A percentile compares a stretch with the other conserved stretches of the same genome.
Evolutionary conservation across 306 rosid species (phyloP).

Genomic region (Astragalus membranaceus): DNA sequence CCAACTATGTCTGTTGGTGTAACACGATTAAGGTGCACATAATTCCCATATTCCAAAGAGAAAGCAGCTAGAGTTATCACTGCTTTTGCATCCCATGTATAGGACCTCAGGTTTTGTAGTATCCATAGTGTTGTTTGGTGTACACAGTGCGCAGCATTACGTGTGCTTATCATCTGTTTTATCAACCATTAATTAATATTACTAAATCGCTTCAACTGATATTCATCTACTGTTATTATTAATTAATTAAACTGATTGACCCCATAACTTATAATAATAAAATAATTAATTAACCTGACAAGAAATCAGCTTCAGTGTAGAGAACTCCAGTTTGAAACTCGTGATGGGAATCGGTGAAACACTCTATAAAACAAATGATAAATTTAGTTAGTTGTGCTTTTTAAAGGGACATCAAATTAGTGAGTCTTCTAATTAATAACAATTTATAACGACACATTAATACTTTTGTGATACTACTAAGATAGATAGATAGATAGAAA

Average conservation of each 20-base stretch:
- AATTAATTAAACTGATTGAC: neutral
- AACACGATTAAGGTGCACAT: neutral
- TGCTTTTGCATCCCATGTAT: slow-evolving; percentile 63
- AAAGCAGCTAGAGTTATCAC: slow-evolving; percentile 28
- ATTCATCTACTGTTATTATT: neutral
- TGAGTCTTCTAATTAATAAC: no score
- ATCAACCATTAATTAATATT: neutral
- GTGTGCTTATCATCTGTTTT: slow-evolving; percentile 30
- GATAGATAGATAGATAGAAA: no score
- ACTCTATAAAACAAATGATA: slow-evolving; percentile 8
- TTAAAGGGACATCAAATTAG: no score
- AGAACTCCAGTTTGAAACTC: slow-evolving; percentile 21
- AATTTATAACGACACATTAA: no score
- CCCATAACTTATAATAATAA: neutral
- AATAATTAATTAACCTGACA: slow-evolving; percentile 21
- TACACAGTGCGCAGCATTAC: neutral
- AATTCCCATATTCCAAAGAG: slow-evolving; percentile 25
- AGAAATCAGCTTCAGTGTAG: slow-evolving; percentile 28
- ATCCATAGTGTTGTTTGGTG: slow-evolving; percentile 34
- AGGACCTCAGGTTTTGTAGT: slow-evolving; percentile 29
- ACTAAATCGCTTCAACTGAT: neutral
- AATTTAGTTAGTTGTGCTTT: neutral
- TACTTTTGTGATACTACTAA: no score
- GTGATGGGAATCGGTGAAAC: neutral
- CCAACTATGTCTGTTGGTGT: slow-evolving; percentile 9